A percentile compares a stretch with the other conserved stretches of the same genome.
Evolutionary conservation across 2,329 filamentous ascomycete species (phyloP).

Genomic region (Boeremia lycopersici): DNA sequence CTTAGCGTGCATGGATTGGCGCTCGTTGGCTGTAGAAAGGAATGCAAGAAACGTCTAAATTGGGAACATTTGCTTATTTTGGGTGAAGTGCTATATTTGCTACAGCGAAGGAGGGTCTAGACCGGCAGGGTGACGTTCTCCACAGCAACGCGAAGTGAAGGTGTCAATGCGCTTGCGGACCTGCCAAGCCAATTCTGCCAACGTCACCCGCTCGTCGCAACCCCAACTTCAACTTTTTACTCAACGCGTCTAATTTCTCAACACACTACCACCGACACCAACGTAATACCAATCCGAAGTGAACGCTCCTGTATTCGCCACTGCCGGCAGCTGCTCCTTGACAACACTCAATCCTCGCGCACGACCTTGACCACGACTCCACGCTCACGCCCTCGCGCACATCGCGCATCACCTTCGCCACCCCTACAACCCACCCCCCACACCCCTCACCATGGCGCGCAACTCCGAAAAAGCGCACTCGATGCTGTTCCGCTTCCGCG

Average conservation of each 20-base stretch:
- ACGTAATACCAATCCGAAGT: conserved; percentile 9
- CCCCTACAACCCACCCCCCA: background rate
- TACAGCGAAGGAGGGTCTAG: conserved; percentile 4
- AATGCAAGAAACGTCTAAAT: conserved; percentile 33
- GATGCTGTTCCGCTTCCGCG: conserved; percentile 99
- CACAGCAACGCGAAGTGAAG: conserved; percentile 1
- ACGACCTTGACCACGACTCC: background rate
- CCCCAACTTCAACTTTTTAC: conserved; percentile 38
- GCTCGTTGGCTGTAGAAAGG: conserved; percentile 24
- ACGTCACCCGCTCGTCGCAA: conserved; percentile 30
- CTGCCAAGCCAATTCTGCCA: conserved; percentile 35
- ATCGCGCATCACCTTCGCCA: background rate
- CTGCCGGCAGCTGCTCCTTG: conserved; percentile 33
- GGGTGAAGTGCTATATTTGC: conserved; percentile 3
- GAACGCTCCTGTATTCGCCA: conserved; percentile 26
- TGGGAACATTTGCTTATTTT: conserved; percentile 5
- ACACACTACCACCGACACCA: conserved; percentile 18
- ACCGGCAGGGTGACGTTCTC: background rate
- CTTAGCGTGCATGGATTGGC: conserved; percentile 13
- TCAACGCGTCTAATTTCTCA: conserved; percentile 31
- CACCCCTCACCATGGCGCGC: conserved; percentile 66
- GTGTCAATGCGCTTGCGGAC: background rate
- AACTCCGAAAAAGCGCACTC: conserved; percentile 99
- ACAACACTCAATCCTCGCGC: background rate
- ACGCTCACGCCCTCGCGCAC: background rate